Base-by-base conservation (phyloP, 2,329 filamentous ascomycete species). In the Diaporthe australafricana region DNA sequence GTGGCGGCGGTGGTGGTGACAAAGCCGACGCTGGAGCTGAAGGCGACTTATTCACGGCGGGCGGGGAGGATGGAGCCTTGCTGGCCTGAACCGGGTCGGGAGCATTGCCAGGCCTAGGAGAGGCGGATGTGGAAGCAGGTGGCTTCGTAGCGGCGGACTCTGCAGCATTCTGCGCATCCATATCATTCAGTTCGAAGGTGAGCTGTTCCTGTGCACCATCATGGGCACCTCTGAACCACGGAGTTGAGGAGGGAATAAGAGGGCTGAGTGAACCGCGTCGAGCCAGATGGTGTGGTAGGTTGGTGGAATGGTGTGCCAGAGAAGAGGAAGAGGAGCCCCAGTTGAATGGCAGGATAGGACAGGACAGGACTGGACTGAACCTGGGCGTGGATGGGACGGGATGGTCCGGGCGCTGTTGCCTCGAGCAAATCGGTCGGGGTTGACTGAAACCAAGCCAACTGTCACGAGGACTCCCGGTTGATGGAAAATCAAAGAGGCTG, bases 141-240 rank as follows among this genome's bases (percentile, higher is more conserved):
- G 85, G 87, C 87, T 87, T 89, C 85, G 86, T 86, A 83, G 86
- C 87, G 83, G 87, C 86, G 85, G 87, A 86, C 86, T 88, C 88
- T 84, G 86, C 85, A 87, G 87, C 88, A 90, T 90, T 90, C 85
- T 90, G 88, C 88, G 87, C 88, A 89, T 90, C 88, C 88, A 90
- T 90, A 85, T 86, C 88, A 90, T 89, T 88, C 87, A 90, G 86
- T 86, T 87, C 80, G 80, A 81, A 81, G 81, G 83, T 79, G 79
- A 78, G 80, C 81, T 78, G 81, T 84, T 84, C 84, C 83, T 84
- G 84, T 86, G 84, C 86, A 89, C 85, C 88, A 90, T 90, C 83
- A 84, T 90, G 88, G 85, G 83, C 83, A 82, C 81, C 80, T 79
- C 75, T 78, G 75, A 79, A 80, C 77, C 79, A 80, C 78, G 77